Percentiles rank a stretch among this genome's conserved stretches.
Conservation (phyloP, 306 rosid genomes). For the Albizia julibrissin region DNA sequence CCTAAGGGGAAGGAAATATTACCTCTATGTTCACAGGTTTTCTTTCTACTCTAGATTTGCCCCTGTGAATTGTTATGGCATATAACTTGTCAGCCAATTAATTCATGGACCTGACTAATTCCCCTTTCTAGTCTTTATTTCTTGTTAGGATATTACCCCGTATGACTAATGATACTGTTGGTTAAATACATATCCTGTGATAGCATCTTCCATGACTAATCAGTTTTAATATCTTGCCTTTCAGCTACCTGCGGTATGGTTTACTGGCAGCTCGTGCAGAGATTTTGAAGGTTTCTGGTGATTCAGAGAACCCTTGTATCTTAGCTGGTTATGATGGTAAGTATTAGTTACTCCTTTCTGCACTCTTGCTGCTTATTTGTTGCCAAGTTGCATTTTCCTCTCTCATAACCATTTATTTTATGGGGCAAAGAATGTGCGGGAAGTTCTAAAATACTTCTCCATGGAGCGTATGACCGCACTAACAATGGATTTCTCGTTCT, state of each 20-base stretch:
- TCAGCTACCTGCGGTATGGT: conserved; percentile 92
- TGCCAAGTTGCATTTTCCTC: conserved; percentile 17
- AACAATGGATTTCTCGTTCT: conserved; percentile 1
- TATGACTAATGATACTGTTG: not conserved
- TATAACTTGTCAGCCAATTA: conserved; percentile 12
- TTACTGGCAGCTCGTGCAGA: conserved; percentile 97
- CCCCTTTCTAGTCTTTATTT: conserved; percentile 12
- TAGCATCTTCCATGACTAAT: conserved; percentile 28
- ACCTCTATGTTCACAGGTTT: conserved; percentile 98
- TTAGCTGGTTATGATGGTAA: conserved; percentile 82
- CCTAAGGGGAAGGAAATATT: conserved; percentile 76
- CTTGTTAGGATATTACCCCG: not conserved
- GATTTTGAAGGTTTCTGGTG: conserved; percentile 71
- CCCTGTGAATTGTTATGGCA: conserved; percentile 18
- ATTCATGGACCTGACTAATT: conserved; percentile 11
- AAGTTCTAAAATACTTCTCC: not conserved
- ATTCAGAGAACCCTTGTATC: conserved; percentile 79
- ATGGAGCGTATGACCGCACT: conserved; percentile 20
- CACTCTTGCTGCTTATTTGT: conserved; percentile 5
- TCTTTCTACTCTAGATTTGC: conserved; percentile 28
- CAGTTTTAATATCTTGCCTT: conserved; percentile 32
- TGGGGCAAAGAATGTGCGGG: not conserved
- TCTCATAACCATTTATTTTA: conserved; percentile 13
- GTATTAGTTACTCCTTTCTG: conserved; percentile 33
- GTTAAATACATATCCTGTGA: conserved; percentile 13